Base-by-base conservation (phyloP, 164 flowering plant species). In the Vitis labrusca region DNA sequence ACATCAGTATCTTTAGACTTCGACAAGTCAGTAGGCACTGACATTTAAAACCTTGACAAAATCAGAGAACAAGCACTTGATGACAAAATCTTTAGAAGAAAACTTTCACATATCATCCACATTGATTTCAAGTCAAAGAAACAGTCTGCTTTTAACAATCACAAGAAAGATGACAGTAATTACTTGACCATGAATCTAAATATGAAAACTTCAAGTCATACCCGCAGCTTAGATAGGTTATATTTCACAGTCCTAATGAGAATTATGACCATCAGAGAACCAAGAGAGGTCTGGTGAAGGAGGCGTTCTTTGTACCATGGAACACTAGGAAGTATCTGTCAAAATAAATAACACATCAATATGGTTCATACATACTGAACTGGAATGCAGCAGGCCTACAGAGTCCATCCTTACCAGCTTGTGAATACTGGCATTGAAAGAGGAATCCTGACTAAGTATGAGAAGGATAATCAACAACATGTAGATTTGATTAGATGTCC, bases 371-470 rank as follows among this genome's bases (percentile, higher is more conserved):
- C 37, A 9, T 15, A 54, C 16, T 30, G 54, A 51, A 65, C 13
- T 50, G 3, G 7, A 54, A 32, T 16, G 3, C 16, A 47, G 47
- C 16, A 47, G 47, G 51, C 5, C 14, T 48, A 16, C 17, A 63
- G 64, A 52, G 11, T 51, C 50, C 32, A 58, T 27, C 12, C 74
- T 83, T 83, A 96, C 99, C 96, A 90, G 79, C 79, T 93, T 93
- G 85, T 96, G 97, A 67, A 91, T 84, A 82, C 93, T 89, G 54
- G 97, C 92, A 81, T 89, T 93, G 78, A 96, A 93, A 67, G 99
- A 88, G 56, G 98, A 91, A 83, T 96, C 98, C 79, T 96, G 99
- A 80, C 99, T 96, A 15, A 96, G 91, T 63, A 96, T 96, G 47
- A 96, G 98, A 79, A 96, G 92, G 61, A 93, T 84, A 73, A 96